Base-by-base conservation (phyloP, 352 stramenopile genomes). In the Globisporangium middletonii region DNA sequence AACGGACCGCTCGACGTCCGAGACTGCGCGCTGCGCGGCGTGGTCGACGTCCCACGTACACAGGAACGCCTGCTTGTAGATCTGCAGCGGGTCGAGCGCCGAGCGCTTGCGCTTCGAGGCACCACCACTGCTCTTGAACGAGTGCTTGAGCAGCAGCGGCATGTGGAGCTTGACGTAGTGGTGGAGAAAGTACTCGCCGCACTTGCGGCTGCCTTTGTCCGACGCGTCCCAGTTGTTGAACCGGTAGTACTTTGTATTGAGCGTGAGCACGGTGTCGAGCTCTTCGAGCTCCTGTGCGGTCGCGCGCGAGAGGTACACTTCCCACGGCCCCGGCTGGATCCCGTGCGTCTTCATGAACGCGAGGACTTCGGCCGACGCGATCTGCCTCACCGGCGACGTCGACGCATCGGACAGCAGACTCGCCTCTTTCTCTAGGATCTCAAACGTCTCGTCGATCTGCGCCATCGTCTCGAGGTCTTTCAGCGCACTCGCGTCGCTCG, bases 141-240 rank as follows among this genome's bases (percentile, higher is more conserved):
- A 84, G 55, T 79, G 74, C 43, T 88, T 73, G 8, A 93, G 55
- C 30, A 93, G 62, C 66, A 71, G 82, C 18, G 79, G 68, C 73
- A 93, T 88, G 55, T 92, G 78, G 4, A 72, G 78, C 61, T 90
- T 90, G 19, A 89, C 72, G 54, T 94, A 94, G 44, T 92, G 80
- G 53, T 92, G 77, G 55, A 94, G 48, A 58, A 94, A 94, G 59
- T 90, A 79, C 57, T 94, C 84, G 54, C 79, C 82, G 53, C 70
- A 79, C 28, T 75, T 68, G 54, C 81, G 68, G 23, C 78, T 75
- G 43, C 79, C 77, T 56, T 89, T 92, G 30, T 92, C 82, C 0
- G 76, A 74, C 18, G 77, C 63, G 56, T 88, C 70, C 78, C 80
- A 89, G 42, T 85, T 77, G 53, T 92, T 89, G 23, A 85, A 91